A percentile compares a stretch with the other conserved stretches of the same genome.
Conservation (phyloP, 2,329 filamentous ascomycete species). For the Pezicula carpinea region DNA sequence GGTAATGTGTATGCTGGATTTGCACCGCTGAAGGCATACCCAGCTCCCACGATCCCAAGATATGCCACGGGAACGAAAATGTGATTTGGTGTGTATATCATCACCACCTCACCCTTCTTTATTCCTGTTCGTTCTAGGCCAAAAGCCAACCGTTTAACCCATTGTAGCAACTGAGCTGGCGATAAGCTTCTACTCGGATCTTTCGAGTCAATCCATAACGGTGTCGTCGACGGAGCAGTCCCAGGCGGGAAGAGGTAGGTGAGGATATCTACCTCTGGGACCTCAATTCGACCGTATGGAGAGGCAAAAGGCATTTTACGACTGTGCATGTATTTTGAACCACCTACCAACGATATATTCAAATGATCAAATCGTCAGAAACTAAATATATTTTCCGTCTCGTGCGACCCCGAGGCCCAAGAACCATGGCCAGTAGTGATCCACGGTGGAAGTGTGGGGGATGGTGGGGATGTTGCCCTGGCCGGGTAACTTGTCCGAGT, state of each 20-base stretch:
- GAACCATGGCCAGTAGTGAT: neutral
- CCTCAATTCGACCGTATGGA: conserved; percentile 12
- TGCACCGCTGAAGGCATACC: conserved; percentile 48
- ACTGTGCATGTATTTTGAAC: neutral
- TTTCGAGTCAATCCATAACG: conserved; percentile 49
- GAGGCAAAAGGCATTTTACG: conserved; percentile 20
- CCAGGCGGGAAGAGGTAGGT: conserved; percentile 33
- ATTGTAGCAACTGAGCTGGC: conserved; percentile 41
- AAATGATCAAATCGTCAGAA: neutral
- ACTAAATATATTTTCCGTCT: neutral
- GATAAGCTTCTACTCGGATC: conserved; percentile 40
- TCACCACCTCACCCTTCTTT: conserved; percentile 43
- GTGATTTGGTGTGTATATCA: conserved; percentile 50
- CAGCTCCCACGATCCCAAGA: conserved; percentile 47
- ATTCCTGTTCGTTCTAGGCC: conserved; percentile 43
- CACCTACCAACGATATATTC: neutral
- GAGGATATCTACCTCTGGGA: conserved; percentile 18
- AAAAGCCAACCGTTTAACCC: conserved; percentile 45
- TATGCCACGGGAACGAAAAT: conserved; percentile 51
- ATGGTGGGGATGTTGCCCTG: neutral
- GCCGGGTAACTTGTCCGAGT: neutral
- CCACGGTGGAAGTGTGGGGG: neutral
- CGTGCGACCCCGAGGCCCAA: too few relatives aligned
- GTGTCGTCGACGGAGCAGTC: conserved; percentile 34
- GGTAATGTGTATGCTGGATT: conserved; percentile 47